Base-by-base conservation (phyloP, 371 early-diverging fungal species). In the Rhizopus arrhizus region DNA sequence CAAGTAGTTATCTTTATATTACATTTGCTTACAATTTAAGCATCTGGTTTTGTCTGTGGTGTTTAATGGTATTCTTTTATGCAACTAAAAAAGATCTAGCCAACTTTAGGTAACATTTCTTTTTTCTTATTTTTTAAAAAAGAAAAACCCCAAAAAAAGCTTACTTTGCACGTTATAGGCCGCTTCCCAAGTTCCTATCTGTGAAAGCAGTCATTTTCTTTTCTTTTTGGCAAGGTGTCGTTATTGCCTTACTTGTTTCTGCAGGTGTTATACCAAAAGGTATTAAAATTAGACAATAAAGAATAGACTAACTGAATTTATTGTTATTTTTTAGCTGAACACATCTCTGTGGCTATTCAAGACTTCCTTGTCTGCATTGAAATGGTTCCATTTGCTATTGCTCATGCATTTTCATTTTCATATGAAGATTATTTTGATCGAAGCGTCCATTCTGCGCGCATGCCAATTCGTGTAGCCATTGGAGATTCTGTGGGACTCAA, bases 131-230 rank as follows among this genome's bases (percentile, higher is more conserved):
- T 22, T 22, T 22, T 22, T 22, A 1, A 22, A n/a, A n/a, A n/a
- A n/a, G n/a, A n/a, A n/a, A n/a, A 22, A 22, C 22, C 22, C 22
- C 22, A 0, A 0, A 0, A 22, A 22, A 22, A 22, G 22, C 22
- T 22, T 22, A 22, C 22, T 22, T 22, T 22, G 0, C 22, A 22
- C 22, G 22, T 11, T 12, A 47, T 15, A 29, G 33, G 41, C 95
- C 97, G 5, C 65, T 95, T 31, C 95, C 96, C 11, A 97, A 97
- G 71, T 96, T 97, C 60, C 70, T 96, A 10, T 94, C 94, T 62
- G 89, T 97, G 66, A 97, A 97, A 72, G 91, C 93, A 4, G 89
- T 96, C 36, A 89, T 97, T 54, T 96, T 96, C 70, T 91, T 97
- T 68, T 92, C 96, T 0, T 97, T 93, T 70, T 97, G 97, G 95